Conservation (phyloP, 75 land plant species). For the Pinus tabuliformis region DNA sequence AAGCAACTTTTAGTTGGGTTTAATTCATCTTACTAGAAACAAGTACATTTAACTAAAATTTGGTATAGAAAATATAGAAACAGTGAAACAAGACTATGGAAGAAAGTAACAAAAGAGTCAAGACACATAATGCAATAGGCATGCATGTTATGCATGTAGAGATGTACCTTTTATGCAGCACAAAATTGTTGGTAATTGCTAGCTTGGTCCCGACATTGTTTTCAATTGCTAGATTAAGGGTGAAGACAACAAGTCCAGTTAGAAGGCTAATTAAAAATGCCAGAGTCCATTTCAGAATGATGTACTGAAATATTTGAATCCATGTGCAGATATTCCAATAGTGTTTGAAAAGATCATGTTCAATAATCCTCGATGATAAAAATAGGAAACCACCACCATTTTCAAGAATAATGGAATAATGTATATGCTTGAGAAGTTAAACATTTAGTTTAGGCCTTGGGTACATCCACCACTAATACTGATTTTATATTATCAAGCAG, state of each 20-base stretch:
- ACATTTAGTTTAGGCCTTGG: too few species aligned
- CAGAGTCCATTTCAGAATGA: slow-evolving; percentile 71
- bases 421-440: too few species aligned
- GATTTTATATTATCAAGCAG: too few species aligned
- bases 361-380: slow-evolving; percentile 46
- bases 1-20: neutral
- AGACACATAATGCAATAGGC: neutral
- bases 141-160: neutral
- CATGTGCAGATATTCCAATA: slow-evolving; percentile 74
- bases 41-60: neutral
- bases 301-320: slow-evolving; percentile 66
- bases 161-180: slow-evolving; percentile 42
- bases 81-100: neutral
- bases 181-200: slow-evolving; percentile 30
- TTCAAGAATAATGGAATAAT: neutral
- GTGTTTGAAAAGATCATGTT: slow-evolving; percentile 73
- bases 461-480: too few species aligned
- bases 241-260: slow-evolving; percentile 62
- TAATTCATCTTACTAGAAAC: neutral
- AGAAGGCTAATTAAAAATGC: slow-evolving; percentile 61
- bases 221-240: slow-evolving; percentile 75
- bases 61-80: neutral
- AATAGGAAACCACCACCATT: neutral
- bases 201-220: slow-evolving; percentile 74
- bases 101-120: neutral